phyloP scores from a whole-genome alignment of 352 stramenopile species.

The Pythium aphanidermatum region DNA sequence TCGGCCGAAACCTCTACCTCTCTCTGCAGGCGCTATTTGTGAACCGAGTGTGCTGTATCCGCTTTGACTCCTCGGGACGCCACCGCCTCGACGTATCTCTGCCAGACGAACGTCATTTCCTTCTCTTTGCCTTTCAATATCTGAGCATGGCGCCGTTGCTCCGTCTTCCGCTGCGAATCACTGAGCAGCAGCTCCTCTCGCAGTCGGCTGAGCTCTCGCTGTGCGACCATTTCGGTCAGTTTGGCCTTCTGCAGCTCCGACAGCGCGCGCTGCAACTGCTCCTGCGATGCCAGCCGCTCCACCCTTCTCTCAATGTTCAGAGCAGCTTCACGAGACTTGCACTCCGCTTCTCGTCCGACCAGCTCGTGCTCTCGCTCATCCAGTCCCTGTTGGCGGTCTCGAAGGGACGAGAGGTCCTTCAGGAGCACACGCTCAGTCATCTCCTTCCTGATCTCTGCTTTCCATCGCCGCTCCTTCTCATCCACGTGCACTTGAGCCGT shows the following conservation, averaged over 20 bases:
- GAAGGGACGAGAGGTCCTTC: conserved; percentile 7
- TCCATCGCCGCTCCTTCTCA: conserved; percentile 20
- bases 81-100: conserved; percentile 52
- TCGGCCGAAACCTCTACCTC: background rate
- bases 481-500: background rate
- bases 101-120: conserved; percentile 65
- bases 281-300: conserved; percentile 25
- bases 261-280: conserved; percentile 23
- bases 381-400: background rate
- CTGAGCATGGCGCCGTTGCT: conserved; percentile 42
- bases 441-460: conserved; percentile 31
- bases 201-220: conserved; percentile 43
- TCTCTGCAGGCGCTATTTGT: background rate
- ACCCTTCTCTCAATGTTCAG: conserved; percentile 25
- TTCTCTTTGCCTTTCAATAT: conserved; percentile 49
- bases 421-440: conserved; percentile 23
- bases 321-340: conserved; percentile 24
- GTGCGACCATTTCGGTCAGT: conserved; percentile 36
- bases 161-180: conserved; percentile 47
- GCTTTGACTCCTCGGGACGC: background rate
- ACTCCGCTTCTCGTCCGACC: conserved; percentile 22
- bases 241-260: conserved; percentile 32
- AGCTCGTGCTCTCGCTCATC: conserved; percentile 5
- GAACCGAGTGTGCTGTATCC: no score
- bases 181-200: conserved; percentile 57